Evolutionary conservation across 208 protist genomes (phyloP), one percentile per base, ranked within the genome.

Genomic region (Wallacemonas sp.): DNA sequence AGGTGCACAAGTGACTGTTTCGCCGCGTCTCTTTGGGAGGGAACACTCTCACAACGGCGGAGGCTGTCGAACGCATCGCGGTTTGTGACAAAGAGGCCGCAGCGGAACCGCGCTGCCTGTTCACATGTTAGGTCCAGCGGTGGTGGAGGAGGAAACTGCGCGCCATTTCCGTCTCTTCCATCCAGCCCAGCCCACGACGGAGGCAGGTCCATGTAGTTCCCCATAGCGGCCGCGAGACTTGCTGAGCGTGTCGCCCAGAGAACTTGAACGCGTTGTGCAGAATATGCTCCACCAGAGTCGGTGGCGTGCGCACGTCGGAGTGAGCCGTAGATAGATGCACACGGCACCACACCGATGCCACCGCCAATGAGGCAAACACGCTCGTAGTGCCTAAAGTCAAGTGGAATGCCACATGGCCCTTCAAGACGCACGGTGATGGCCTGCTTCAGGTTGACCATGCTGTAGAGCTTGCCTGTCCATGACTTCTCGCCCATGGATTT

Each of bases 401-500:
- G 43, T 27, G 71, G 68, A 27, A 64, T 57, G 21, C 79, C 79
- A 65, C 71, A 85, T 3, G 79, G 79, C 2, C 79, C 79, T 48
- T 85, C 79, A 70, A 85, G 63, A 34, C 65, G 55, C 52, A 85
- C 23, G 5, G 61, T 74, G 56, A 85, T 65, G 29, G 39, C 48
- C 17, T 47, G 58, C 24, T 72, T 68, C 24, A 41, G 23, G 19
- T 54, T 27, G 43, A 75, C 68, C 21, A 78, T 48, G n/a, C 65
- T 39, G 61, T 76, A 43, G 39, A 85, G 72, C 30, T 54, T 62
- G 12, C 66, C 69, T 21, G 74, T 87, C 76, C 76, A 87, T 21
- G 78, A 84, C 27, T 36, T 47, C 24, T 72, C 65, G 17, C 81
- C 81, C 78, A 87, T 82, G 6, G 68, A 76, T 57, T 84, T 81